phyloP scores from a whole-genome alignment of 176 grass and related monocot species.

The Eragrostis curvula region DNA sequence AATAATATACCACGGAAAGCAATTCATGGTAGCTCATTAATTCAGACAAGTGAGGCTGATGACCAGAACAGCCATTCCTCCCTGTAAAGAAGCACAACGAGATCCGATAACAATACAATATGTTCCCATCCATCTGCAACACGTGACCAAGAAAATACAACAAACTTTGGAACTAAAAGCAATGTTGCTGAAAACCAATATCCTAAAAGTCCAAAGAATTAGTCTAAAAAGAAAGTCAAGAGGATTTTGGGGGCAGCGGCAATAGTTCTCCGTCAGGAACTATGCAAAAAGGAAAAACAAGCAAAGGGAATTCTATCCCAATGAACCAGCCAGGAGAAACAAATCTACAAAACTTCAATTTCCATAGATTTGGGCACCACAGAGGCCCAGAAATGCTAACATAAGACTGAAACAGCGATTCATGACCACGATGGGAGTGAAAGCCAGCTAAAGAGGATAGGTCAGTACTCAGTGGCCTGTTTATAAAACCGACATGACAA shows the following conservation, averaged over 20 bases:
- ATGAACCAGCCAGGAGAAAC: neutral
- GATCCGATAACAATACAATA: neutral
- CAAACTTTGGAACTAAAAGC: constrained; percentile 2
- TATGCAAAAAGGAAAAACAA: constrained; percentile 30
- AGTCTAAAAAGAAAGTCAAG: too few species aligned
- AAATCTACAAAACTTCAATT: too few species aligned
- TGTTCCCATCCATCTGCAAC: neutral
- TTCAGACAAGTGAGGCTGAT: neutral
- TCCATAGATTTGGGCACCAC: too few species aligned
- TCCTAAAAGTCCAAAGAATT: neutral
- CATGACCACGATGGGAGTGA: too few species aligned
- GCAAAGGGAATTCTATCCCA: constrained; percentile 12
- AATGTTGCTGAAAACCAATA: neutral
- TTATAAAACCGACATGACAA: neutral
- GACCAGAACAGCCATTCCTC: constrained; percentile 4
- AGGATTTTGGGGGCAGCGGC: neutral
- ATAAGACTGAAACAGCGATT: too few species aligned
- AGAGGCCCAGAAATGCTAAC: too few species aligned
- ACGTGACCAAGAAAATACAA: neutral
- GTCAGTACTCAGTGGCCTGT: neutral
- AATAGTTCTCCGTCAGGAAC: constrained; percentile 9
- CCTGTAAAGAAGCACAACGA: neutral
- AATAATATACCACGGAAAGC: too few species aligned
- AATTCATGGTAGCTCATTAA: too few species aligned
- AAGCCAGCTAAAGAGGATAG: too few species aligned